These are phyloP conservation scores for Platanus orientalis DNA, from an alignment of 164 flowering plant genomes.

Conservation along the genomic window DNA sequence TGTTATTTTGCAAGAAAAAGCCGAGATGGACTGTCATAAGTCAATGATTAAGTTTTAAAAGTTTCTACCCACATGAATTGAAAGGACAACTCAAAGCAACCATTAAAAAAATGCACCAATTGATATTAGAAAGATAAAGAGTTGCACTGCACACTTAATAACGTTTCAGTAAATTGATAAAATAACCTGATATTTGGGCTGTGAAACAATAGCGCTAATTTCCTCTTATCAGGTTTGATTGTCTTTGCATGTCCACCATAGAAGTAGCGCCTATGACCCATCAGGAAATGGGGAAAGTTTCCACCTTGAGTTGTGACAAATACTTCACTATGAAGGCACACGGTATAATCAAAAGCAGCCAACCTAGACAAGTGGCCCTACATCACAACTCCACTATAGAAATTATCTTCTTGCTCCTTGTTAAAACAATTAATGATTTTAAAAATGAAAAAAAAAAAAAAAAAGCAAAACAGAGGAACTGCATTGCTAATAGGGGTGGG, in stretches of 20 bases:
- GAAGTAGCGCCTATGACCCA: slow-evolving; percentile 88
- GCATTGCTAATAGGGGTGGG: neutral
- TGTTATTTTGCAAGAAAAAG: too few relatives aligned
- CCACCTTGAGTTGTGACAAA: slow-evolving; percentile 98
- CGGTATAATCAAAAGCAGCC: slow-evolving; percentile 95
- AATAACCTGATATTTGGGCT: slow-evolving; percentile 61
- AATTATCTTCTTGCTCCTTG: slow-evolving; percentile 6
- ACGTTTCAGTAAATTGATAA: neutral
- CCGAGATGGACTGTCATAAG: too few relatives aligned
- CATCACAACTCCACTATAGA: slow-evolving; percentile 25
- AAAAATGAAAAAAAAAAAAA: neutral
- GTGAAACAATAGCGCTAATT: slow-evolving; percentile 68
- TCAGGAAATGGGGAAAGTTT: slow-evolving; percentile 93
- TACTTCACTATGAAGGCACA: slow-evolving; percentile 90
- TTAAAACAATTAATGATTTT: neutral
- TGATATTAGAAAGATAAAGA: neutral
- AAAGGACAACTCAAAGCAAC: too few relatives aligned
- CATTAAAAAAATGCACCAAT: too few relatives aligned
- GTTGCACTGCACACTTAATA: neutral
- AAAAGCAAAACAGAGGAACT: too few relatives aligned
- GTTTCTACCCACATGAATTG: too few relatives aligned
- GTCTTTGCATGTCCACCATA: slow-evolving; percentile 90
- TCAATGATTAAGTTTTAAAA: too few relatives aligned
- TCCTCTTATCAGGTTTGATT: slow-evolving; percentile 82
- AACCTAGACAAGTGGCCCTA: slow-evolving; percentile 90